Conservation (phyloP, 2,329 filamentous ascomycete species). For the Sclerotinia subarctica region DNA sequence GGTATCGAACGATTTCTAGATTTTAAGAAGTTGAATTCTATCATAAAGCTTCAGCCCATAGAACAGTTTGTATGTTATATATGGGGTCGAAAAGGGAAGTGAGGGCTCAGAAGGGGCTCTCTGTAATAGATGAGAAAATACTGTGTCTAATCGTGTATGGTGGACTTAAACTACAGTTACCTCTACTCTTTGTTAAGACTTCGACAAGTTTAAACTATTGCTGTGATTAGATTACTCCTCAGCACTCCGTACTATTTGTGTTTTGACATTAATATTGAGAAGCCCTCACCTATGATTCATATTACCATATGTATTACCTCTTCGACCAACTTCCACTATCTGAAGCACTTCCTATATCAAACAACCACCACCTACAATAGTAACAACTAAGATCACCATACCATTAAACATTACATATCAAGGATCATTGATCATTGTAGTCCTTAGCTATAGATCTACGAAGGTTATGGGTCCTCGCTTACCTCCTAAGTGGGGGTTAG, state of each 20-base stretch:
- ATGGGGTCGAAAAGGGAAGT: background rate
- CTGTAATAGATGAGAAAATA: too few relatives aligned
- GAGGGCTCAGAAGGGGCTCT: too few relatives aligned
- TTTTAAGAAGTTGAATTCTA: background rate
- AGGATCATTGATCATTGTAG: background rate
- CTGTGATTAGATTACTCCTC: background rate
- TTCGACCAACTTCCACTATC: too few relatives aligned
- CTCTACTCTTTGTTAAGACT: background rate
- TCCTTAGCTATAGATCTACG: too few relatives aligned
- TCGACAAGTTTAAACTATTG: background rate
- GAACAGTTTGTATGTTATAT: background rate
- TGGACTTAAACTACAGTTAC: background rate
- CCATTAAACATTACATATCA: too few relatives aligned
- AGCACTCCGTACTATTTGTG: background rate
- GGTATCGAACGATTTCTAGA: background rate
- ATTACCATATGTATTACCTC: background rate
- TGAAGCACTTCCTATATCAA: too few relatives aligned
- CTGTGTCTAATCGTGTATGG: background rate
- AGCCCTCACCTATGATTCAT: background rate
- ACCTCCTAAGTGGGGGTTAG: background rate
- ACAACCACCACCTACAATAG: too few relatives aligned
- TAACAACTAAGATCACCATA: too few relatives aligned
- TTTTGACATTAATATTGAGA: background rate
- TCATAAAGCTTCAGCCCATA: fast-evolving
- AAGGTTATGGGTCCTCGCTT: background rate